Evolutionary conservation across 2,329 filamentous ascomycete genomes (phyloP).

Genomic region (Botrytis cinerea): DNA sequence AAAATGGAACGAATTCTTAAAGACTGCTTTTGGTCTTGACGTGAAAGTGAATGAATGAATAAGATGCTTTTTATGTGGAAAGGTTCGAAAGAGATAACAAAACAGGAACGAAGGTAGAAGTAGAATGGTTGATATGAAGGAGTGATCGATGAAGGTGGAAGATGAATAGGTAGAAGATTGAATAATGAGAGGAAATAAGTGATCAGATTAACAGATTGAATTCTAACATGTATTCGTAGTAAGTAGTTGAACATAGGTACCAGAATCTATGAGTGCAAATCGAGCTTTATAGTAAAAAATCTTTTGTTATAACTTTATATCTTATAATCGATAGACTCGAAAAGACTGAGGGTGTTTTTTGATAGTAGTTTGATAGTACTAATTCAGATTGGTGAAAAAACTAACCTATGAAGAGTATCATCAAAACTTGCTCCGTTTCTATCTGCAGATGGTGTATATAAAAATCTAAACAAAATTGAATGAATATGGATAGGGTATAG

Average conservation of each 20-base stretch:
- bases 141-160: background rate
- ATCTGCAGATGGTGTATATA: background rate
- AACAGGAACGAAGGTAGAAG: background rate
- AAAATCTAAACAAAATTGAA: background rate
- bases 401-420: background rate
- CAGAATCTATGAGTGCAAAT: background rate
- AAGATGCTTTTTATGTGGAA: background rate
- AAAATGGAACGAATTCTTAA: background rate
- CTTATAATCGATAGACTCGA: background rate
- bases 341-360: background rate
- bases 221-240: rapidly evolving
- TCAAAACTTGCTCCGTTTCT: background rate
- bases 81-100: background rate
- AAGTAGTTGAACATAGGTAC: rapidly evolving
- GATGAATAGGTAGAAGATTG: background rate
- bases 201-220: background rate
- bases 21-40: background rate
- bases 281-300: background rate
- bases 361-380: background rate
- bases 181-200: background rate
- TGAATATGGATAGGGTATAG: background rate
- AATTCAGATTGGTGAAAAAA: background rate
- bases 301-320: background rate
- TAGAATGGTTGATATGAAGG: background rate
- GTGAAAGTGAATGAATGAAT: background rate